A percentile compares a stretch with the other conserved stretches of the same genome.
phyloP scores from a whole-genome alignment of 352 stramenopile genomes.

The Thalassiosira hispida region DNA sequence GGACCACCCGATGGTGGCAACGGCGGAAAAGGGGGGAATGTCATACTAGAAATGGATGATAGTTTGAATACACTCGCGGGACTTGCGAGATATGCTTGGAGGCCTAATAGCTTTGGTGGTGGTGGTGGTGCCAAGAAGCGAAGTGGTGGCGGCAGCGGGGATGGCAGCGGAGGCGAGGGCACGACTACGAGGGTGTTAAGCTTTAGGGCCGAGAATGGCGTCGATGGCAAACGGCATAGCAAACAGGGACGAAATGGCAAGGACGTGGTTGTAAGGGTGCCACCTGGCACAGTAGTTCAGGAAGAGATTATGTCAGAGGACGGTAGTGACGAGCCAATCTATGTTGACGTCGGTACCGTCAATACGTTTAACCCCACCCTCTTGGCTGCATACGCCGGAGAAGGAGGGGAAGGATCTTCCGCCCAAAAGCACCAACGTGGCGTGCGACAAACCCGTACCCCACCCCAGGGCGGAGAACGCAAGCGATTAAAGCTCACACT shows the following conservation, averaged over 20 bases:
- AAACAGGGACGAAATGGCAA: conserved; percentile 72
- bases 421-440: conserved; percentile 67
- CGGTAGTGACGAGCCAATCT: conserved; percentile 18
- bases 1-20: conserved; percentile 84
- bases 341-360: conserved; percentile 36
- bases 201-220: conserved; percentile 81
- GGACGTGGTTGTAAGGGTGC: conserved; percentile 83
- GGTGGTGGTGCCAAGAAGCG: conserved; percentile 49
- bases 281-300: conserved; percentile 86
- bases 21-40: conserved; percentile 82
- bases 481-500: conserved; percentile 95
- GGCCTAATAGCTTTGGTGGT: conserved; percentile 78
- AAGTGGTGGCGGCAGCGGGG: background rate
- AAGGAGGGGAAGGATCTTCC: conserved; percentile 85
- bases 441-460: conserved; percentile 48
- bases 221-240: conserved; percentile 78
- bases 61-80: conserved; percentile 86
- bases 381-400: conserved; percentile 81
- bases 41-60: conserved; percentile 78
- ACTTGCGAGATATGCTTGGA: conserved; percentile 66
- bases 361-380: conserved; percentile 55
- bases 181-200: conserved; percentile 32
- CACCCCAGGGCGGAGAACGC: conserved; percentile 88
- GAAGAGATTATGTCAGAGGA: conserved; percentile 61
- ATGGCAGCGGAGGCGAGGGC: conserved; percentile 15